Conservation (phyloP, 2,329 filamentous ascomycete genomes). For the Metarhizium humberi region DNA sequence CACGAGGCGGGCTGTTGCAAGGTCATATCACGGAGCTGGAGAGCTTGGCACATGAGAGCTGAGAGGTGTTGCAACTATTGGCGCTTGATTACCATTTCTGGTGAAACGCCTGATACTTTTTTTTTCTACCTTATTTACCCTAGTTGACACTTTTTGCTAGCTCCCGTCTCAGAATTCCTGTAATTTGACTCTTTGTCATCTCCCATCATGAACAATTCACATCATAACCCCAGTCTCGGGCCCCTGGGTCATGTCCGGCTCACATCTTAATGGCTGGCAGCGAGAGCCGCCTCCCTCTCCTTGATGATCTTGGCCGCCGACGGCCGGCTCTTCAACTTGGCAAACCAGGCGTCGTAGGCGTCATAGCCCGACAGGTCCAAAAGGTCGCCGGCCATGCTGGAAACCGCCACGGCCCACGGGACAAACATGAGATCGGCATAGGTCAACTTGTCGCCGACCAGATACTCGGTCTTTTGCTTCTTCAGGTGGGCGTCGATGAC, state of each 20-base stretch:
- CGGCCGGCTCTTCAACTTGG: conserved; percentile 2
- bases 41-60: no score
- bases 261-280: background rate
- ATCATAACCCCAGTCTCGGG: background rate
- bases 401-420: conserved; percentile 8
- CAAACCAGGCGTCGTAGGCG: conserved; percentile 5
- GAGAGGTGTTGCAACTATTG: no score
- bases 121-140: no score
- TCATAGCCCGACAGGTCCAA: background rate
- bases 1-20: no score
- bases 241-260: background rate
- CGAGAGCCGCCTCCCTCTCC: conserved; percentile 2
- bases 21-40: no score
- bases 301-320: conserved; percentile 3
- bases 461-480: conserved; percentile 12
- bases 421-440: conserved; percentile 19
- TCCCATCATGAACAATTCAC: no score
- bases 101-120: no score
- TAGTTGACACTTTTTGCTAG: no score
- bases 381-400: background rate
- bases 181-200: no score
- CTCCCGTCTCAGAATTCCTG: no score
- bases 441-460: conserved; percentile 13
- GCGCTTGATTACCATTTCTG: no score
- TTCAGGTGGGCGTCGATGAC: conserved; percentile 15